phyloP scores from a whole-genome alignment of 2,329 filamentous ascomycete genomes.

The Aspergillus melleus region DNA sequence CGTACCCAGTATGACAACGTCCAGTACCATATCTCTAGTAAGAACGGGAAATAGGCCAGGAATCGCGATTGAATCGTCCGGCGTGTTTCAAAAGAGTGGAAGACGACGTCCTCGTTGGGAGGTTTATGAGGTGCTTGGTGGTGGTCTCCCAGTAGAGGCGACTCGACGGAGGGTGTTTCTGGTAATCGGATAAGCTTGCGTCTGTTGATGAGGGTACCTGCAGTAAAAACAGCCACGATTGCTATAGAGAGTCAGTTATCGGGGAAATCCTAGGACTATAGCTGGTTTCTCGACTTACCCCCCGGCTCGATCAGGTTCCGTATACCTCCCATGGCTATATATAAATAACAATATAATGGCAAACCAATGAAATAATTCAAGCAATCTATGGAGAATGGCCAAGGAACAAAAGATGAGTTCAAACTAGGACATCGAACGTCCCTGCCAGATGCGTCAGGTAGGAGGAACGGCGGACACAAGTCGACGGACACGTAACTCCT shows the following conservation, averaged over 20 bases:
- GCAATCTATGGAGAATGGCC: no score
- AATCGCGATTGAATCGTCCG: slow-evolving; percentile 21
- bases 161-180: slow-evolving; percentile 12
- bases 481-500: background rate
- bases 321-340: slow-evolving; percentile 10
- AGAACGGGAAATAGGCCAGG: slow-evolving; percentile 29
- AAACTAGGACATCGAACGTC: background rate
- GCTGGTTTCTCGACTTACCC: slow-evolving; percentile 8
- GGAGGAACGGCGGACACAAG: background rate
- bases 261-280: background rate
- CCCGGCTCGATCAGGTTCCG: slow-evolving; percentile 19
- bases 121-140: slow-evolving; percentile 5
- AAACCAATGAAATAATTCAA: background rate
- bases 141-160: slow-evolving; percentile 12
- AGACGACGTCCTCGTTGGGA: background rate
- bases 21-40: slow-evolving; percentile 37
- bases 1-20: slow-evolving; percentile 33
- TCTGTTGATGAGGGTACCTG: slow-evolving; percentile 16
- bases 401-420: background rate
- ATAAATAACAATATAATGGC: background rate
- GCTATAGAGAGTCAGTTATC: slow-evolving; percentile 2
- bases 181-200: slow-evolving; percentile 5
- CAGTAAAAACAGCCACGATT: slow-evolving; percentile 15
- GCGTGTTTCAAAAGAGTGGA: slow-evolving; percentile 3
- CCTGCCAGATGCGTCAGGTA: background rate